Evolutionary conservation across 2,329 filamentous ascomycete species (phyloP), one percentile per base, ranked within the genome.

Genomic region (Venturia aucupariae): DNA sequence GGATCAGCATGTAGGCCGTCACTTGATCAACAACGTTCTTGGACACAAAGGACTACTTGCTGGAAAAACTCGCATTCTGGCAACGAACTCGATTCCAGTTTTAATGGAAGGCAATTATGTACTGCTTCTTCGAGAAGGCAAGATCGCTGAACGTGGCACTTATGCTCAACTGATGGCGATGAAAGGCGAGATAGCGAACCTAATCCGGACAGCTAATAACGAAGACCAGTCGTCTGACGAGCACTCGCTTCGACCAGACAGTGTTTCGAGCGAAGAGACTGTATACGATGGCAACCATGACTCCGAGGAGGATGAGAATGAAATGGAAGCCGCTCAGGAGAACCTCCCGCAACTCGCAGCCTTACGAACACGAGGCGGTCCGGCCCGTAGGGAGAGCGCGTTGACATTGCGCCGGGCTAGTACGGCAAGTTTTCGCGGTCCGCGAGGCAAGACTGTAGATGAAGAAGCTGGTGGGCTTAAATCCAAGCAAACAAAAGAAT

Each of bases 1-100:
- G n/a, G 94, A 99, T 76, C 93, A 96, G 68, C 94, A 99, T 72
- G 94, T 99, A 66, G 94, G 94, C 61, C 85, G 90, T 68, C 94
- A 99, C 76, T 84, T 99, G 65, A 97, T 97, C 71, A 90, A 97
- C 73, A 90, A 94, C 67, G 94, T 99, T 0, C 84, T 99, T 42
- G 94, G 94, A 15, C 82, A 89, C 4, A 88, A 87, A 67, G 94
- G 94, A 68, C 80, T 99, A 7, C 82, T 99, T 30, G 83, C 81
- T 62, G 85, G 88, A 46, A 97, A 97, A 78, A 97, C 93, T 7
- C 87, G 93, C 68, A 90, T 99, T 64, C 81, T 99, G 61, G 92
- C 94, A 11, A 99, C 94, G 24, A 99, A 99, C 73, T 90, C 94
- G 0, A 97, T 99, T 65, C 86, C 92, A 6, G 91, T 99, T 5